Evolutionary conservation across 78 protist genomes (phyloP).

Genomic region (Isochrysis galbana): DNA sequence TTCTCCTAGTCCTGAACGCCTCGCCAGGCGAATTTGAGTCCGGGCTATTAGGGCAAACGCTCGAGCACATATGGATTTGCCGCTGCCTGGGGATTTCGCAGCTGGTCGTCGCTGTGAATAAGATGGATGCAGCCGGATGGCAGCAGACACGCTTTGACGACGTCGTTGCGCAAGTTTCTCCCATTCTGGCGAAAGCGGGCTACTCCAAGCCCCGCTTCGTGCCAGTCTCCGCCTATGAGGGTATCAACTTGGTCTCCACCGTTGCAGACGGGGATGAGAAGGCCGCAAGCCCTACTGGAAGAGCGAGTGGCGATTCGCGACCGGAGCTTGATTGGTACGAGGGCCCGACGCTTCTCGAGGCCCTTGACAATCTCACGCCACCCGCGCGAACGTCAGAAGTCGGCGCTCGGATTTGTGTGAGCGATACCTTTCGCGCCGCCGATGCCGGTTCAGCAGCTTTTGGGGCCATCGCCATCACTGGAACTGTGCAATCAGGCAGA

Average conservation of each 20-base stretch:
- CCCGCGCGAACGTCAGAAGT: neutral
- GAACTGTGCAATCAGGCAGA: neutral
- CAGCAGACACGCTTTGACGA: slow-evolving; percentile 26
- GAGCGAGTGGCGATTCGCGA: neutral
- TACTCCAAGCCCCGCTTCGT: neutral
- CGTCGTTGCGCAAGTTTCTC: neutral
- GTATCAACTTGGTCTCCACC: neutral
- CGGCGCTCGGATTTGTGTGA: neutral
- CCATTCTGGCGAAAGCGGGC: neutral
- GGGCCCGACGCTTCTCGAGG: slow-evolving; percentile 29
- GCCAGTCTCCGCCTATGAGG: slow-evolving; percentile 37
- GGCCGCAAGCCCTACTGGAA: neutral
- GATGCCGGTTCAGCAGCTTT: neutral
- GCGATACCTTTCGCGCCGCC: neutral
- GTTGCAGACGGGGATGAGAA: neutral
- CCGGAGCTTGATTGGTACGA: slow-evolving; percentile 14
- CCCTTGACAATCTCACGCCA: neutral
- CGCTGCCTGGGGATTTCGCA: slow-evolving; percentile 29
- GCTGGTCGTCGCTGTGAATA: slow-evolving; percentile 24
- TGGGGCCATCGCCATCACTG: neutral
- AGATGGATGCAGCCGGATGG: slow-evolving; percentile 32
- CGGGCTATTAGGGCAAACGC: slow-evolving; percentile 45
- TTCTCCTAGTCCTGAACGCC: slow-evolving; percentile 48
- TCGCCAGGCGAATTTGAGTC: slow-evolving; percentile 41
- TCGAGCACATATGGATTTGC: slow-evolving; percentile 33